phyloP scores from a whole-genome alignment of 306 rosid species.

The Pterocarpus santalinus region DNA sequence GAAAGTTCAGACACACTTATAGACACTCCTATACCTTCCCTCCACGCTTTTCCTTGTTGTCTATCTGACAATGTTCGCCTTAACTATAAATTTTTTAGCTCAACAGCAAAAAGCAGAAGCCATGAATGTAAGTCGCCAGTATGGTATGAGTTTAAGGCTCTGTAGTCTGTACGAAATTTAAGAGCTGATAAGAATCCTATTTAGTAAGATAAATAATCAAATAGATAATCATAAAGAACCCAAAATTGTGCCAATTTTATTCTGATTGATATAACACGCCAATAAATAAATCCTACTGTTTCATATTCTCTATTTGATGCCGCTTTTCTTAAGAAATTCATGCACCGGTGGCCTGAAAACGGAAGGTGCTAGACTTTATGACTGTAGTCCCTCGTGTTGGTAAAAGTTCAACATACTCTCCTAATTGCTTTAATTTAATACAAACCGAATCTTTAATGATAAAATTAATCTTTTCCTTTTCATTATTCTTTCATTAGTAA shows the following conservation, averaged over 20 bases:
- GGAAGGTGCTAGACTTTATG: not conserved
- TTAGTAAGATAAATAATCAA: not conserved
- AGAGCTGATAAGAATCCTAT: not conserved
- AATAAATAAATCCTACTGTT: not conserved
- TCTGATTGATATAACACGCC: not conserved
- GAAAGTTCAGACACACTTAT: not conserved
- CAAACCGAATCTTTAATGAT: conserved; percentile 9
- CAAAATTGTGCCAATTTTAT: not conserved
- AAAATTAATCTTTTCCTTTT: not conserved
- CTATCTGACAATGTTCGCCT: not conserved
- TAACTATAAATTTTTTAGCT: not conserved
- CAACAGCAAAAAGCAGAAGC: not conserved
- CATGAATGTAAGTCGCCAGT: not conserved
- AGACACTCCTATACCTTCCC: too few relatives aligned
- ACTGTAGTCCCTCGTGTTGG: not conserved
- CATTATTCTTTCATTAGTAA: not conserved
- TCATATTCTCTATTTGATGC: conserved; percentile 2
- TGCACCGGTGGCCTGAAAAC: not conserved
- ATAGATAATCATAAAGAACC: conserved; percentile 11
- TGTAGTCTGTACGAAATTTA: not conserved
- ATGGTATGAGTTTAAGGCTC: not conserved
- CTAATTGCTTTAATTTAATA: conserved; percentile 17
- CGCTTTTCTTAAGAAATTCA: not conserved
- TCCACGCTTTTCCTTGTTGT: not conserved
- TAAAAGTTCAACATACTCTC: conserved; percentile 21